These are phyloP conservation scores for Xylaria longipes DNA, from an alignment of 495 filamentous ascomycete species.

Conservation along the genomic window DNA sequence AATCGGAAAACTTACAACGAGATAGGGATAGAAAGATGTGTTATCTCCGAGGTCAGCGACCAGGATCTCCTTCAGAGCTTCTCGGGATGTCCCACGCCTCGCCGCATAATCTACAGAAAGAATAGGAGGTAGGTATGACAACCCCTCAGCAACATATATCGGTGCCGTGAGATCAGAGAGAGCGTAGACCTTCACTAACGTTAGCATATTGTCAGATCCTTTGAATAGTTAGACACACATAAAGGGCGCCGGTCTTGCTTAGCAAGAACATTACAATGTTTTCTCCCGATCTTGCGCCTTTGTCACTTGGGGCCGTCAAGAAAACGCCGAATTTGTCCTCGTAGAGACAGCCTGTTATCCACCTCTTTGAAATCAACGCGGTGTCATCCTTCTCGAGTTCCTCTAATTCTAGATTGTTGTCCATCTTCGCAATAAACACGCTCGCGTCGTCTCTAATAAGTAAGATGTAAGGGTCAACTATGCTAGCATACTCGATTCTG, in stretches of 20 bases:
- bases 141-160: conserved; percentile 68
- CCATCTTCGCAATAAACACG: conserved; percentile 74
- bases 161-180: conserved; percentile 66
- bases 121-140: conserved; percentile 78
- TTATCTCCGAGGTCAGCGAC: conserved; percentile 84
- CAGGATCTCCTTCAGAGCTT: conserved; percentile 75
- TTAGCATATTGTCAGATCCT: not conserved
- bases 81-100: conserved; percentile 71
- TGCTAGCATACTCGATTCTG: conserved; percentile 77
- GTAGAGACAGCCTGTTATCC: conserved; percentile 83
- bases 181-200: conserved; percentile 60
- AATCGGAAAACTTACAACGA: conserved; percentile 67
- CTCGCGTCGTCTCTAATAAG: conserved; percentile 83
- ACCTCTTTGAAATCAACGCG: conserved; percentile 63
- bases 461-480: conserved; percentile 86
- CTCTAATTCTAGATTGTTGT: conserved; percentile 83
- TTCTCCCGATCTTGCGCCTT: conserved; percentile 48
- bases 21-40: conserved; percentile 70
- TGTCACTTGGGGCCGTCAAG: conserved; percentile 47
- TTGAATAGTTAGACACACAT: conserved; percentile 60
- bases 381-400: conserved; percentile 70
- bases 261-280: conserved; percentile 77
- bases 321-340: conserved; percentile 67
- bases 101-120: conserved; percentile 72
- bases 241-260: conserved; percentile 70